Conservation (phyloP, 257 asterid genomes). For the Fraxinus americana region DNA sequence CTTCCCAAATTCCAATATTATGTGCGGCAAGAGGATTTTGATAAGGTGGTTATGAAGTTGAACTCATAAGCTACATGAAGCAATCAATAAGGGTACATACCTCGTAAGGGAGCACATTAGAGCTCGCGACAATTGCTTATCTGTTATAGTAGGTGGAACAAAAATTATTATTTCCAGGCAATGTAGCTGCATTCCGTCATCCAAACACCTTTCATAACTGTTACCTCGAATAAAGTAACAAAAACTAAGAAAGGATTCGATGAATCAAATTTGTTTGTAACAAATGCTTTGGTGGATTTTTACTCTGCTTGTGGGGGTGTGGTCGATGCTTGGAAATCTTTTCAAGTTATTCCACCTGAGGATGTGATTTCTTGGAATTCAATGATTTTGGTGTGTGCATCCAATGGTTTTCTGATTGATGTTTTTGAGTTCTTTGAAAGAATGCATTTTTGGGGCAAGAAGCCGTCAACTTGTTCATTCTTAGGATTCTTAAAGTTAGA, state of each 20-base stretch:
- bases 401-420: conserved; percentile 38
- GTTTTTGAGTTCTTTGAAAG: conserved; percentile 36
- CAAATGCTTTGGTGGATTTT: conserved; percentile 63
- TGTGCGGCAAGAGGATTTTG: neutral
- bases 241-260: conserved; percentile 46
- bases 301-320: conserved; percentile 69
- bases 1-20: neutral
- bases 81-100: no score
- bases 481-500: conserved; percentile 57
- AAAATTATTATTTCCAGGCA: no score
- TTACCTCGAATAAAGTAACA: no score
- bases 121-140: no score
- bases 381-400: conserved; percentile 51
- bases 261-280: conserved; percentile 47
- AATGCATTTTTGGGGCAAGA: conserved; percentile 59
- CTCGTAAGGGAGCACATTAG: no score
- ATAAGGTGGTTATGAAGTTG: neutral
- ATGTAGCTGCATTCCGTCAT: no score
- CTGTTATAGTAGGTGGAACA: no score
- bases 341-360: conserved; percentile 41
- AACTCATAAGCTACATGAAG: neutral
- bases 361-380: conserved; percentile 74
- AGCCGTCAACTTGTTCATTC: conserved; percentile 51
- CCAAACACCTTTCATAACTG: no score
- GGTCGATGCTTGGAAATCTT: conserved; percentile 38